Conservation (phyloP, 805 yeast species). For the Sugiyamaella floridensis region DNA sequence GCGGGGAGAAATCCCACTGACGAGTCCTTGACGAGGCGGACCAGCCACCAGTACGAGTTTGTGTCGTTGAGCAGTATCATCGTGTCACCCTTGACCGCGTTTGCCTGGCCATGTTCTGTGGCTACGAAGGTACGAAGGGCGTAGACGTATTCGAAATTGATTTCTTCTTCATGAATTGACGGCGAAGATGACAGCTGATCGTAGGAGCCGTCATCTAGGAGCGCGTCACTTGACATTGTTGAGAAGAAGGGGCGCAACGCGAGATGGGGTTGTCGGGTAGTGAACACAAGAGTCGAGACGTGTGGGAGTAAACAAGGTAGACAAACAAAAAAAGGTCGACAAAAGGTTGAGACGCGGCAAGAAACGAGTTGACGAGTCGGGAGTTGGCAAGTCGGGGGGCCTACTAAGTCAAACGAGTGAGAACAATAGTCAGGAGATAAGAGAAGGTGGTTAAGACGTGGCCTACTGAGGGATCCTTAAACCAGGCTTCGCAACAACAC, state of each 20-base stretch:
- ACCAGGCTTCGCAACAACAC: neutral
- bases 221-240: neutral
- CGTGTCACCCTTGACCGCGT: constrained; percentile 70
- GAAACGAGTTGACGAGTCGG: neutral
- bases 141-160: constrained; percentile 76
- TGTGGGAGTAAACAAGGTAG: no score
- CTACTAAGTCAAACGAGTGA: neutral
- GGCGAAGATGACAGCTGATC: constrained; percentile 60
- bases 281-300: no score
- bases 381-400: neutral
- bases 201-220: constrained; percentile 23
- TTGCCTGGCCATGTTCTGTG: constrained; percentile 89
- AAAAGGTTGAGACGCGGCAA: neutral
- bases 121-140: constrained; percentile 85
- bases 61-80: constrained; percentile 78
- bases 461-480: neutral
- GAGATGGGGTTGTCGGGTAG: neutral
- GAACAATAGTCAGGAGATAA: neutral
- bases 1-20: constrained; percentile 95
- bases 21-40: constrained; percentile 49
- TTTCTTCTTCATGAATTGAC: constrained; percentile 45
- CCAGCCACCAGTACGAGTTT: constrained; percentile 97
- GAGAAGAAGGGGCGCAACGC: neutral
- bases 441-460: neutral
- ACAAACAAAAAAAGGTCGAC: no score